Evolutionary conservation across 2,329 filamentous ascomycete species (phyloP).

Genomic region (Leptographium galeiforme): DNA sequence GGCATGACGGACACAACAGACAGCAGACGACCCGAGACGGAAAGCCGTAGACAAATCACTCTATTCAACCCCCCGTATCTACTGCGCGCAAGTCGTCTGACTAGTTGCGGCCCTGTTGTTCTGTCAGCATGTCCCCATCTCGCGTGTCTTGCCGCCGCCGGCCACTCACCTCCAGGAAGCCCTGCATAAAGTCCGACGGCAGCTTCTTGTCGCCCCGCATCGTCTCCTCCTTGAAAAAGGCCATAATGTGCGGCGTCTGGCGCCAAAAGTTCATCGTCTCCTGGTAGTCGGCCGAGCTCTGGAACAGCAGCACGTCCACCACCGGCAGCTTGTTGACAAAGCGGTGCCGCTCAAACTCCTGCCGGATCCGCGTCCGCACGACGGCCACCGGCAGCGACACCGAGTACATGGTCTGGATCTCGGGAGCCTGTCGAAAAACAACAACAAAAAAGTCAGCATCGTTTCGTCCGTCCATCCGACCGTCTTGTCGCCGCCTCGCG

Average conservation of each 20-base stretch:
- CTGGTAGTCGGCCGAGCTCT: constrained; percentile 92
- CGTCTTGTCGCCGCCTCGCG: not conserved
- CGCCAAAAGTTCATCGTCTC: constrained; percentile 99
- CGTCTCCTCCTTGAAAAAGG: constrained; percentile 84
- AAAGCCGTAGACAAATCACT: too few species aligned
- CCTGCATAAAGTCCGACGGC: constrained; percentile 82
- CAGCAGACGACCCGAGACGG: too few species aligned
- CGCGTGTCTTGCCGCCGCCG: too few species aligned
- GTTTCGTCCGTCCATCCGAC: not conserved
- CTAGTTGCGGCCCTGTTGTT: not conserved
- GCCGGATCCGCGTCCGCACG: constrained; percentile 84
- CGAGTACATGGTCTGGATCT: constrained; percentile 96
- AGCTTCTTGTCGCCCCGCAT: constrained; percentile 63
- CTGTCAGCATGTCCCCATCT: not conserved
- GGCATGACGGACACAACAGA: too few species aligned
- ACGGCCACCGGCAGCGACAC: constrained; percentile 76
- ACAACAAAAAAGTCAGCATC: not conserved
- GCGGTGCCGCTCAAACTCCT: constrained; percentile 93
- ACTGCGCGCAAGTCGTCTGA: not conserved
- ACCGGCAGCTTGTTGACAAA: constrained; percentile 81
- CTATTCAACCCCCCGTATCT: too few species aligned
- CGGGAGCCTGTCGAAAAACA: constrained; percentile 58
- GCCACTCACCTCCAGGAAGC: constrained; percentile 71
- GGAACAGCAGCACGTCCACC: constrained; percentile 78
- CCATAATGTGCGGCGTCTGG: constrained; percentile 87